Evolutionary conservation across 2,329 filamentous ascomycete genomes (phyloP).

Genomic region (Sclerotinia trifoliorum): DNA sequence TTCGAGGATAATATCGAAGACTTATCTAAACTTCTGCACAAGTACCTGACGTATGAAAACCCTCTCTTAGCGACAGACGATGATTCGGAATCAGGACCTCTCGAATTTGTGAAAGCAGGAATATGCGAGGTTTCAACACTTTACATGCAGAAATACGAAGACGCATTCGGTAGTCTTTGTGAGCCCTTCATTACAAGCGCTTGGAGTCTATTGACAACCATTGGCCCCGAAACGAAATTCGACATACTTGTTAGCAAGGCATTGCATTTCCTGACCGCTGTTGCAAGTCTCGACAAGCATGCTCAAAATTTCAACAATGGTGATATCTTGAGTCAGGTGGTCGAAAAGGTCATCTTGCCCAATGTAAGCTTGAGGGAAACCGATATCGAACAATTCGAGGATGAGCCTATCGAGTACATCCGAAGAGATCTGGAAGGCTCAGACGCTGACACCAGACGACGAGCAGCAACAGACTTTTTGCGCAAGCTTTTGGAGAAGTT

Average conservation of each 20-base stretch:
- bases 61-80: constrained; percentile 79
- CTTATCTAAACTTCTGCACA: constrained; percentile 79
- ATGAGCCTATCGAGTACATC: constrained; percentile 98
- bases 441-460: constrained; percentile 86
- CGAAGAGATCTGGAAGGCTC: constrained; percentile 92
- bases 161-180: constrained; percentile 81
- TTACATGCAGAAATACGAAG: constrained; percentile 92
- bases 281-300: constrained; percentile 75
- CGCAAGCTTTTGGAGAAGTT: constrained; percentile 87
- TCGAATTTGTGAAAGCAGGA: constrained; percentile 87
- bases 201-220: constrained; percentile 85
- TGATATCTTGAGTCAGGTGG: constrained; percentile 76
- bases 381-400: constrained; percentile 93
- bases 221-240: constrained; percentile 86
- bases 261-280: constrained; percentile 88
- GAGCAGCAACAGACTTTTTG: constrained; percentile 93
- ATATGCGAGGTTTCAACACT: constrained; percentile 90
- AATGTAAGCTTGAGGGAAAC: constrained; percentile 91
- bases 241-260: constrained; percentile 93
- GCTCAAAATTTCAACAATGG: constrained; percentile 83
- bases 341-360: constrained; percentile 92
- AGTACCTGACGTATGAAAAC: constrained; percentile 90
- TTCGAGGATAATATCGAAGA: constrained; percentile 84
- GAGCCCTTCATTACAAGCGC: constrained; percentile 83
- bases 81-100: constrained; percentile 79